Evolutionary conservation across 768 basidiomycete genomes (phyloP), one percentile per base, ranked within the genome.

Genomic region (Collybiopsis confluens): DNA sequence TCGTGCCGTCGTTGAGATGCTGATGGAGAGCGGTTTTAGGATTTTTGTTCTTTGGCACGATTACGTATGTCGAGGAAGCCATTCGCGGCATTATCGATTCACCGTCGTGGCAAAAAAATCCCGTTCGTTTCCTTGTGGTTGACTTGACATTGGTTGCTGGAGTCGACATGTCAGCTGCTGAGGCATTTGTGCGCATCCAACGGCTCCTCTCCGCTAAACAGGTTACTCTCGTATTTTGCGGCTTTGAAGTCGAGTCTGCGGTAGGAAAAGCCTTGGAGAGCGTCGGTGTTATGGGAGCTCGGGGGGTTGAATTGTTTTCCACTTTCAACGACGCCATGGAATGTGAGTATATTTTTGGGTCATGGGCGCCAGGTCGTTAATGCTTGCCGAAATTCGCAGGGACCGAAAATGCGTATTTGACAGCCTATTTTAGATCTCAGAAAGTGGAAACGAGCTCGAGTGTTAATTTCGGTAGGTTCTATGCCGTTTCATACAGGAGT

Each of bases 41-140:
- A 0, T 93, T 91, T 72, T 74, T 94, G 27, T 95, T 94, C 76
- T 93, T 94, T 64, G 92, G 96, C 2, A 99, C 97, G 0, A 97
- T 98, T 59, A 78, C 88, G 0, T 74, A 84, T 43, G 93, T 97
- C 56, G 96, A 99, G 68, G 87, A 89, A 45, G 82, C 89, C 10
- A 90, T 98, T 48, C 82, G 90, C 8, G 75, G 76, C 15, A 72
- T 92, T 9, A 79, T 98, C 15, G 80, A 89, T 51, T 79, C 78
- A 7, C 82, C 85, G 0, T 72, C 79, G 6, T 94, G 92, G 83
- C 72, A 80, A 33, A 72, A 73, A 13, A 82, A 82, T 45, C 92
- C 93, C 2, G 82, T 98, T 21, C 85, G 90, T 3, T 99, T 97
- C 73, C 80, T 98, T 28, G 81, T 98, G 7, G 75, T 98, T 42